Evolutionary conservation across 2,329 filamentous ascomycete genomes (phyloP).

Genomic region (Albifimbria verrucaria): DNA sequence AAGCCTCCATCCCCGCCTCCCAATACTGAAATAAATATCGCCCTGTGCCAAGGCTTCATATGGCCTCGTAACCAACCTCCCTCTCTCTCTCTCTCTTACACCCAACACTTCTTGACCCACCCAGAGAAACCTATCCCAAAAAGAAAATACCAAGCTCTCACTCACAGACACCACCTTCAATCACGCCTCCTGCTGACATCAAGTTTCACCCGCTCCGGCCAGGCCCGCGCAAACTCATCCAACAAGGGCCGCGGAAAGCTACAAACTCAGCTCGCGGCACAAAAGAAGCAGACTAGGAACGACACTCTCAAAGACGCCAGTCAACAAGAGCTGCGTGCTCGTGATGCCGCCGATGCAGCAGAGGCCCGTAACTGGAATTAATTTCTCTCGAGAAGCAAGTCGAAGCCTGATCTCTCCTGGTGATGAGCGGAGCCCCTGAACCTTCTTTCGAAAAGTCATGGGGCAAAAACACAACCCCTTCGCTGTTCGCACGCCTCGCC

Average conservation of each 20-base stretch:
- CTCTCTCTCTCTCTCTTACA: too few relatives aligned
- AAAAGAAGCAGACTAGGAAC: conserved; percentile 69
- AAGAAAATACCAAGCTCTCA: too few relatives aligned
- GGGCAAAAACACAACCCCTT: too few relatives aligned
- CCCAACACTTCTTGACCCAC: too few relatives aligned
- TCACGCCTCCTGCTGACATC: neutral
- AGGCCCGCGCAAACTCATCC: conserved; percentile 66
- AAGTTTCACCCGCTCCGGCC: conserved; percentile 7
- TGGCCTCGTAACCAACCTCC: too few relatives aligned
- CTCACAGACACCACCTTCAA: too few relatives aligned
- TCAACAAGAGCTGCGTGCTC: conserved; percentile 58
- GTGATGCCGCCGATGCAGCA: conserved; percentile 63
- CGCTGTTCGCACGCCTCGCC: too few relatives aligned
- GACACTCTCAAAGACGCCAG: conserved; percentile 68
- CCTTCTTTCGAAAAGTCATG: too few relatives aligned
- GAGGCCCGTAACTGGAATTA: conserved; percentile 32
- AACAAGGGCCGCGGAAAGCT: conserved; percentile 65
- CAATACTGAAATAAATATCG: conserved; percentile 2
- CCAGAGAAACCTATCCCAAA: too few relatives aligned
- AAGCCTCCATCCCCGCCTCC: too few relatives aligned
- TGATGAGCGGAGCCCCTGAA: neutral
- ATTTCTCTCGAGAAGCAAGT: neutral
- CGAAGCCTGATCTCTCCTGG: neutral
- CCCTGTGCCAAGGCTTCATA: too few relatives aligned
- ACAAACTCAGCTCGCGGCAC: conserved; percentile 65